Conservation (phyloP, 768 basidiomycete species). For the Macrolepiota fuliginosa region DNA sequence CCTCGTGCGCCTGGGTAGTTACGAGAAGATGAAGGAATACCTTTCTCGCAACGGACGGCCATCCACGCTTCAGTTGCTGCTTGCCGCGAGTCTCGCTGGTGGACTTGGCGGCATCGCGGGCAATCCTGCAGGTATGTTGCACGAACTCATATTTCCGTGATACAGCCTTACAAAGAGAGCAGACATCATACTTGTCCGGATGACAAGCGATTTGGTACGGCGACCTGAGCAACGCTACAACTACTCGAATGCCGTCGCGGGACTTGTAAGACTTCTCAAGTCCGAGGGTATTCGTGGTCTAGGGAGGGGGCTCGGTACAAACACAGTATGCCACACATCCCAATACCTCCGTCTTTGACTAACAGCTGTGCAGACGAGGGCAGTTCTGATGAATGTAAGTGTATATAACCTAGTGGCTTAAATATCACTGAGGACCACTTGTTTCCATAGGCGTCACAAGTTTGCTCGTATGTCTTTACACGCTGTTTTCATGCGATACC, state of each 20-base stretch:
- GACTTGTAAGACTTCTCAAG: constrained; percentile 60
- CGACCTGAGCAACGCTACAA: constrained; percentile 72
- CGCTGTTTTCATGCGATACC: neutral
- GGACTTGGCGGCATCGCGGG: constrained; percentile 82
- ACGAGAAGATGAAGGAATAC: constrained; percentile 70
- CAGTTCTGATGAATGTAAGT: constrained; percentile 75
- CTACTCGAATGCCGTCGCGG: constrained; percentile 77
- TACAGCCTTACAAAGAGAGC: neutral
- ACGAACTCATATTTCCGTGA: neutral
- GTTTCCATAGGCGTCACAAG: constrained; percentile 63
- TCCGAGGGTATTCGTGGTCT: constrained; percentile 72
- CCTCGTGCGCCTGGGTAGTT: constrained; percentile 77
- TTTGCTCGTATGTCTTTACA: constrained; percentile 65
- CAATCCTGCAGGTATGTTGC: constrained; percentile 68
- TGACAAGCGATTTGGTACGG: constrained; percentile 84
- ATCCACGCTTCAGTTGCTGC: constrained; percentile 52
- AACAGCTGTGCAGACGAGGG: constrained; percentile 34
- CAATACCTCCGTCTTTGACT: constrained; percentile 10
- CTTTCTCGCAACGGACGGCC: constrained; percentile 50
- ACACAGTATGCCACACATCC: constrained; percentile 48
- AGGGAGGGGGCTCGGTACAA: constrained; percentile 73
- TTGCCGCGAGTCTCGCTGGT: constrained; percentile 71
- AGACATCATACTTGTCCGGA: constrained; percentile 78
- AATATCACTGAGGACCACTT: neutral
- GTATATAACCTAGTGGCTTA: constrained; percentile 11